phyloP scores from a whole-genome alignment of 495 filamentous ascomycete genomes.

The Aspergillus egyptiacus region DNA sequence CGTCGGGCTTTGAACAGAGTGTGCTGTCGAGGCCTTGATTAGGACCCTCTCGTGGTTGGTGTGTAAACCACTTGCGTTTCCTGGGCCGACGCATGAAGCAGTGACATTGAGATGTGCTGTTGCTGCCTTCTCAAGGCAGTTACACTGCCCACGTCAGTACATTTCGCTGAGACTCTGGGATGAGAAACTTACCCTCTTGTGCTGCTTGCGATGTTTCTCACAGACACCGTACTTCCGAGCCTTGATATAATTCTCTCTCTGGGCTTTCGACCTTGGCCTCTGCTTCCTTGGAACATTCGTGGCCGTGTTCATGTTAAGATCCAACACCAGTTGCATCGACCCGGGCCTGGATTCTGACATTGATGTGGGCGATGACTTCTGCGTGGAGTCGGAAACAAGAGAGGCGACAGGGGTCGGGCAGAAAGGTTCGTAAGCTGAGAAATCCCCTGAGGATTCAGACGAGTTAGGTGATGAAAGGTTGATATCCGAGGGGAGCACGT shows the following conservation, averaged over 20 bases:
- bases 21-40: not conserved
- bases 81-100: constrained; percentile 12
- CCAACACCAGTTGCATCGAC: constrained; percentile 38
- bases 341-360: constrained; percentile 16
- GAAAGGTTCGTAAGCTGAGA: constrained; percentile 20
- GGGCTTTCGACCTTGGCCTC: constrained; percentile 40
- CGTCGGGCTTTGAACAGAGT: not conserved
- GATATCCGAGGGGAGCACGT: constrained; percentile 30
- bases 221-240: constrained; percentile 42
- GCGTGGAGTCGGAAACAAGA: constrained; percentile 15
- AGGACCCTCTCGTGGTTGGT: constrained; percentile 1
- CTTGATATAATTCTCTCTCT: constrained; percentile 47
- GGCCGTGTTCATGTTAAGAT: constrained; percentile 44
- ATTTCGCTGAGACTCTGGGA: not conserved
- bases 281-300: constrained; percentile 42
- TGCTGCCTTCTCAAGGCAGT: constrained; percentile 39
- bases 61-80: not conserved
- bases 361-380: constrained; percentile 18
- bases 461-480: constrained; percentile 35
- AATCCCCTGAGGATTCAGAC: constrained; percentile 30
- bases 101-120: constrained; percentile 22
- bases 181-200: constrained; percentile 36
- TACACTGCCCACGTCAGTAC: constrained; percentile 33
- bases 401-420: constrained; percentile 18
- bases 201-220: constrained; percentile 45